These are phyloP conservation scores for Penicillium sp. DNA, from an alignment of 2,329 filamentous ascomycete species.

Conservation along the genomic window DNA sequence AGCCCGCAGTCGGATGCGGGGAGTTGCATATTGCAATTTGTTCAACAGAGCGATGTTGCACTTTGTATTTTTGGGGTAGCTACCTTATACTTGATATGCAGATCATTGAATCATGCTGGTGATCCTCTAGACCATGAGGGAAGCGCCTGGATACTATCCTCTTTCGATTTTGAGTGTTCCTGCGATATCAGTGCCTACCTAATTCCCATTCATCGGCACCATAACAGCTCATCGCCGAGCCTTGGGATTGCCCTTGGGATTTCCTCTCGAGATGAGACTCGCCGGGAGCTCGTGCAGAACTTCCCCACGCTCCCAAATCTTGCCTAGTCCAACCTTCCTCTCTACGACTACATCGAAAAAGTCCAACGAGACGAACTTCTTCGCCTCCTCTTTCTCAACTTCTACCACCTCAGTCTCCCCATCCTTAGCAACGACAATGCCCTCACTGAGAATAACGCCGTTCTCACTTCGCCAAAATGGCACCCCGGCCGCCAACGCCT, in stretches of 20 bases:
- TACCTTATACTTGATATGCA: neutral
- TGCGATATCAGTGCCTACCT: neutral
- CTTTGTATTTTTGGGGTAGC: too few species aligned
- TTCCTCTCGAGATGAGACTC: conserved; percentile 39
- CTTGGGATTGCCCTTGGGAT: conserved; percentile 23
- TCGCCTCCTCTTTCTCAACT: conserved; percentile 38
- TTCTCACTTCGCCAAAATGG: conserved; percentile 78
- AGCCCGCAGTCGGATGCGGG: conserved; percentile 20
- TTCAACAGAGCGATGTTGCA: too few species aligned
- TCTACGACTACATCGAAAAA: conserved; percentile 73
- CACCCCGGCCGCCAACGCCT: conserved; percentile 59
- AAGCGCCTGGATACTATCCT: too few species aligned
- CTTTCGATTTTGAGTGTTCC: neutral
- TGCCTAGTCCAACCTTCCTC: conserved; percentile 66
- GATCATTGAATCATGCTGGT: neutral
- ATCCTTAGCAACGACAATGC: conserved; percentile 31
- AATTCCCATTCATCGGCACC: neutral
- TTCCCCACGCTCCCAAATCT: conserved; percentile 61
- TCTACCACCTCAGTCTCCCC: conserved; percentile 49
- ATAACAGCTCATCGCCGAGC: conserved; percentile 15
- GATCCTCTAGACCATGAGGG: too few species aligned
- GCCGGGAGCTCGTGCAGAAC: conserved; percentile 49
- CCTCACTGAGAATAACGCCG: conserved; percentile 63
- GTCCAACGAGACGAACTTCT: conserved; percentile 59
- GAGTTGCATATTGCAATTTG: neutral